These are phyloP conservation scores for Dictyostelium purpureum DNA, from an alignment of 78 protist species.

Conservation along the genomic window DNA sequence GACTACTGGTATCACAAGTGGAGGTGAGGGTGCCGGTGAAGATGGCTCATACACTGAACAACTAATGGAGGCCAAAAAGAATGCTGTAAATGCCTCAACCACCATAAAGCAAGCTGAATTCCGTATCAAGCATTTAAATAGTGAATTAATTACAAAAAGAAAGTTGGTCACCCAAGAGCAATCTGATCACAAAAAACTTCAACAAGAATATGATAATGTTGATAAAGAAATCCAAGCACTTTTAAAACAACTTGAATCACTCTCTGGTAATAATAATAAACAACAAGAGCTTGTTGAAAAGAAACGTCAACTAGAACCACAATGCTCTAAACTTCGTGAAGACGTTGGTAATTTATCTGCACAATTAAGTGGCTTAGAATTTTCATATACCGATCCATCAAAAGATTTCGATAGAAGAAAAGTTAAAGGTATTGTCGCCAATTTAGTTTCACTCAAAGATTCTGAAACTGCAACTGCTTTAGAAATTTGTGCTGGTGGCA, in stretches of 20 bases:
- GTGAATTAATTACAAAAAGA: constrained; percentile 21
- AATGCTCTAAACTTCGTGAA: constrained; percentile 25
- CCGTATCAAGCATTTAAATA: constrained; percentile 41
- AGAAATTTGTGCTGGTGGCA: constrained; percentile 95
- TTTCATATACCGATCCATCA: constrained; percentile 87
- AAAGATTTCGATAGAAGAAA: constrained; percentile 80
- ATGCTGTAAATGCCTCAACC: constrained; percentile 22
- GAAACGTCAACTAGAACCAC: constrained; percentile 39
- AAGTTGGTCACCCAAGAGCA: not conserved
- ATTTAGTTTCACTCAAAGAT: constrained; percentile 82
- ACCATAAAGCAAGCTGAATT: constrained; percentile 67
- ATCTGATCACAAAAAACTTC: constrained; percentile 24
- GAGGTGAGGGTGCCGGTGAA: constrained; percentile 14
- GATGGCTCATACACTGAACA: constrained; percentile 72
- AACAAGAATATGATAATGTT: not conserved
- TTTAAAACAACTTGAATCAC: not conserved
- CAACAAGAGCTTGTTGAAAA: constrained; percentile 12
- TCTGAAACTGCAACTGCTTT: constrained; percentile 86
- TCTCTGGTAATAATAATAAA: not conserved
- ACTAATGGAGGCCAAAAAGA: constrained; percentile 71
- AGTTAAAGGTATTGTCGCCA: constrained; percentile 95
- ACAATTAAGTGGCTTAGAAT: constrained; percentile 75
- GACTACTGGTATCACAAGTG: constrained; percentile 59
- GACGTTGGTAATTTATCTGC: constrained; percentile 41
- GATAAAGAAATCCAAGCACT: constrained; percentile 59